Base-by-base conservation (phyloP, 2,329 filamentous ascomycete genomes). In the Cladophialophora yegresii region DNA sequence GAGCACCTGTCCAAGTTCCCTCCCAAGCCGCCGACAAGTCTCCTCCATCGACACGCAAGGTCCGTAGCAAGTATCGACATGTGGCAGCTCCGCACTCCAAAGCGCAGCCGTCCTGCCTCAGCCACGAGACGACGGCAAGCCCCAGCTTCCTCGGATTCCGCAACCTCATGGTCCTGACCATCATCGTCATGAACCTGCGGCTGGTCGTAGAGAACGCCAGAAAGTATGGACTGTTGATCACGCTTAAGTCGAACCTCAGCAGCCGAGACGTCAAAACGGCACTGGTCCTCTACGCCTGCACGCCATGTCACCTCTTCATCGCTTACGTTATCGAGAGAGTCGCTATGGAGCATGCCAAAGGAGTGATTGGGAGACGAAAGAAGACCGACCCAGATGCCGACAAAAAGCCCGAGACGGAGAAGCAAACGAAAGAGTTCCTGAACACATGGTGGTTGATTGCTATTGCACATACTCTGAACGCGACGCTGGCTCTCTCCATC, bases 181-280 rank as follows among this genome's bases (percentile, higher is more conserved):
- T 96, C 66, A 87, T 98, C 73, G 92, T 93, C 56, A 95, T 93
- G 72, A 99, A 99, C 75, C 79, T 99, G 58, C 88, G 95, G 69
- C 83, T 99, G 73, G 91, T 98, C 80, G 92, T 99, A 74, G 95
- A 98, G 78, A 99, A 99, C 75, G 69, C 65, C 23, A 59, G 58
- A 51, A 75, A 93, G 90, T 99, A 99, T 75, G 95, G 95, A 60
- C 92, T 98, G 63, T 82, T 98, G 64, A 96, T 99, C 70, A 97
- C 93, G 74, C 82, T 99, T 65, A 87, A 86, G 69, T 96, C 93
- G 75, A 92, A 96, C 76, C 91, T 96, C 77, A 87, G 89, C 62
- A 85, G 83, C 62, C 86, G 90, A 72, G 93, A 98, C 74, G 72
- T 96, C 28, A 76, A 89, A 47, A 84, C 93, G 50, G 93, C 92